Base-by-base conservation (phyloP, 805 yeast genomes). In the Torulaspora quercuum region DNA sequence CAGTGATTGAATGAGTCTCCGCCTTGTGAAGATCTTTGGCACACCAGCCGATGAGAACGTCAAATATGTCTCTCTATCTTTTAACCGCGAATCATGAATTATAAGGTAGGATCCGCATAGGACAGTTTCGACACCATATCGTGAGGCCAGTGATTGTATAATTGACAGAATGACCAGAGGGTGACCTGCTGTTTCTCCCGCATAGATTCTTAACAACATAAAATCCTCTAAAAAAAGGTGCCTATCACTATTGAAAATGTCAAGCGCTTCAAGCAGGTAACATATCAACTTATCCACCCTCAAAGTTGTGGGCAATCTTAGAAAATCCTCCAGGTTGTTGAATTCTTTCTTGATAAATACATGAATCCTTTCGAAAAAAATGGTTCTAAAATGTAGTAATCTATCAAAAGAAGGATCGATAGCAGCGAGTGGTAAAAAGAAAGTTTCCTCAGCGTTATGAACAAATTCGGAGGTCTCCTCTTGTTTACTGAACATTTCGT, bases 121-220 rank as follows among this genome's bases (percentile, higher is more conserved):
- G 4, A 37, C 35, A 1, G 54, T 37, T 13, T 45, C 46, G 5
- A 55, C 41, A 10, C 30, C 30, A 35, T 46, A 42, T 17, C 8
- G 25, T 8, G 42, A 25, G 2, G 53, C 39, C 12, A 54, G 14
- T 3, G 44, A 33, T 28, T 57, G 59, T 11, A 57, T 35, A 9
- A 57, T 55, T 4, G 51, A 41, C 5, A 55, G 40, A 3, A 49
- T 25, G 2, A 52, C 17, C 6, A 55, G 30, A 6, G 52, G 48
- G 21, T 46, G 45, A 3, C 61, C 59, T 13, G 30, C 41, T 3
- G 43, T 31, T 20, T 55, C 57, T 5, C 53, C 47, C 1, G 59
- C 44, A 34, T 55, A 57, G 2, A 57, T 40, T 29, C 61, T 37
- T 10, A 52, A 25, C 11, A 55, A 21, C 41, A 52, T 44, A 22